Conservation (phyloP, 2,329 filamentous ascomycete species). For the Penicillium sp. region DNA sequence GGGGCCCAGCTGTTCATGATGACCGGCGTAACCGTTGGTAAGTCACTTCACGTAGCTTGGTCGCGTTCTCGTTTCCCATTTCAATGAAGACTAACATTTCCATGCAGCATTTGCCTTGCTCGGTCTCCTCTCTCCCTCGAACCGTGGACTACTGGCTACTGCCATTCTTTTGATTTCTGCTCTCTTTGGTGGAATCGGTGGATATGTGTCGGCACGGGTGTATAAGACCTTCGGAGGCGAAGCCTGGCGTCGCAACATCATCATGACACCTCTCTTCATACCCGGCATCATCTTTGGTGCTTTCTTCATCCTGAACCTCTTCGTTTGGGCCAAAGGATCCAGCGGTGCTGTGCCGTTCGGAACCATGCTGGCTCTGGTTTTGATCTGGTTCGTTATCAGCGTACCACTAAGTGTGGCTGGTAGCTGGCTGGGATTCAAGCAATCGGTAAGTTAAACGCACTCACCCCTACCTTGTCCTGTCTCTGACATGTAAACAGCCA, state of each 20-base stretch:
- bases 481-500: constrained; percentile 39
- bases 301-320: constrained; percentile 94
- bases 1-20: constrained; percentile 97
- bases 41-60: constrained; percentile 19
- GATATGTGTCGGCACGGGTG: constrained; percentile 83
- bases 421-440: constrained; percentile 90
- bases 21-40: constrained; percentile 84
- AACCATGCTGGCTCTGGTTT: constrained; percentile 91
- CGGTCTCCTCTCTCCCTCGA: constrained; percentile 92
- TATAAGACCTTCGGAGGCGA: constrained; percentile 95
- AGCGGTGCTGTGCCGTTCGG: constrained; percentile 94
- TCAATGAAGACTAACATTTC: constrained; percentile 9
- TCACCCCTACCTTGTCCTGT: not conserved
- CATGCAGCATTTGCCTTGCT: constrained; percentile 75
- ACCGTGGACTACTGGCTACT: constrained; percentile 89
- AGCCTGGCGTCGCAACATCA: constrained; percentile 91
- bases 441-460: constrained; percentile 45
- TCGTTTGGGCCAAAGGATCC: constrained; percentile 90
- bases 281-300: constrained; percentile 81
- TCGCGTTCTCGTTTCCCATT: not conserved
- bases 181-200: constrained; percentile 86
- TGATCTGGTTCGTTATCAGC: constrained; percentile 96
- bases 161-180: constrained; percentile 94
- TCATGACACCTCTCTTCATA: constrained; percentile 80
- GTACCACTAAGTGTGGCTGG: constrained; percentile 87